Evolutionary conservation across 495 filamentous ascomycete species (phyloP).

Genomic region (Pseudomonodictys pantanalensis): DNA sequence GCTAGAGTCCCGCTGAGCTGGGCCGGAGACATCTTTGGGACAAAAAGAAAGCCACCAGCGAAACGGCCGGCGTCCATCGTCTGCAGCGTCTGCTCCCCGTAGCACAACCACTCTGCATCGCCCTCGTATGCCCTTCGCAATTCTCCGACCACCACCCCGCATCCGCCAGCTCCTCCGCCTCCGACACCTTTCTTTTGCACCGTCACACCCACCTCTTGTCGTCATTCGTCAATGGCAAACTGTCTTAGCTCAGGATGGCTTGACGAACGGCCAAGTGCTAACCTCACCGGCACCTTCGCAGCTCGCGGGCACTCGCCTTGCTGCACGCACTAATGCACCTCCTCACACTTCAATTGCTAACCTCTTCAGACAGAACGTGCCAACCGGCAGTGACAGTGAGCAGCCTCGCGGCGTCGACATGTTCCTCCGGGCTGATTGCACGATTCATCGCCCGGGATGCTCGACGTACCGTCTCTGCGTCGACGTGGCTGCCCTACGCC

Average conservation of each 20-base stretch:
- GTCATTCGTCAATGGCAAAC: conserved; percentile 14
- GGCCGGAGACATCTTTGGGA: conserved; percentile 10
- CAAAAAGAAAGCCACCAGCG: background rate
- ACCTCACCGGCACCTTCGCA: conserved; percentile 22
- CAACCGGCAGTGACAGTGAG: background rate
- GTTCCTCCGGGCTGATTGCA: conserved; percentile 20
- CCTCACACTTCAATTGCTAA: conserved; percentile 2
- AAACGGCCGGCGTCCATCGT: background rate
- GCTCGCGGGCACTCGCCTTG: conserved; percentile 6
- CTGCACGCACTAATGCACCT: conserved; percentile 30
- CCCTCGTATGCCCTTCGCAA: background rate
- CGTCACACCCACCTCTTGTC: background rate
- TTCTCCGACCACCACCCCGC: background rate
- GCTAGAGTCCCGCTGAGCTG: conserved; percentile 17
- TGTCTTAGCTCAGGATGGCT: conserved; percentile 15
- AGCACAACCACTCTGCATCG: background rate
- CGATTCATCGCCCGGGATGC: background rate
- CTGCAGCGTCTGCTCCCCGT: background rate
- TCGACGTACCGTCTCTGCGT: background rate
- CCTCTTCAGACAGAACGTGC: conserved; percentile 9
- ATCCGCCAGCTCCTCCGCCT: conserved; percentile 1
- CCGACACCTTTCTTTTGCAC: background rate
- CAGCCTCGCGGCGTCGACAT: conserved; percentile 19
- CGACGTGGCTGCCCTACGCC: conserved; percentile 29
- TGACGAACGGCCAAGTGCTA: conserved; percentile 11